Conservation (phyloP, 225 moss, liverwort and hornwort genomes). For the Marchantia paleacea region DNA sequence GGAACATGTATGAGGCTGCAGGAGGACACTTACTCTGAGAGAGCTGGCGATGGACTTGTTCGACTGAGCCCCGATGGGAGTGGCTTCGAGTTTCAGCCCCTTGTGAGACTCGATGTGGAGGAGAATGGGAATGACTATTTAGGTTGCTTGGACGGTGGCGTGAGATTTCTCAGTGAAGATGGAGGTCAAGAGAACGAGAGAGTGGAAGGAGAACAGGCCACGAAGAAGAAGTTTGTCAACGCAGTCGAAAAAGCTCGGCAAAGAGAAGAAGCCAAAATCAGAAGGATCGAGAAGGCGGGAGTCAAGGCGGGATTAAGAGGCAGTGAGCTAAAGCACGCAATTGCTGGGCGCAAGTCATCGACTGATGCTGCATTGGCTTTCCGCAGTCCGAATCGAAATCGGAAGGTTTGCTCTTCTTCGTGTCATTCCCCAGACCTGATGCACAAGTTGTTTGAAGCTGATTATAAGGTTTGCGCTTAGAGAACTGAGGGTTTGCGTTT, state of each 20-base stretch:
- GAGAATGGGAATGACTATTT: slow-evolving; percentile 13
- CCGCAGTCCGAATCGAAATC: slow-evolving; percentile 62
- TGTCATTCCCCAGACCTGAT: background rate
- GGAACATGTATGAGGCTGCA: background rate
- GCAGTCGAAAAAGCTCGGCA: slow-evolving; percentile 76
- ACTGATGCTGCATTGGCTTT: slow-evolving; percentile 57
- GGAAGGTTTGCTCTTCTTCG: slow-evolving; percentile 39
- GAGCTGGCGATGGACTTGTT: slow-evolving; percentile 17
- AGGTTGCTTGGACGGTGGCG: slow-evolving; percentile 1
- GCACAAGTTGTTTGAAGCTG: background rate
- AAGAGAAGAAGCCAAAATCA: slow-evolving; percentile 39
- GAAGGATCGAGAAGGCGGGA: slow-evolving; percentile 17
- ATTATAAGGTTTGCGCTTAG: background rate
- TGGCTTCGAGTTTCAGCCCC: slow-evolving; percentile 28
- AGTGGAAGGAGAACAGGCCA: slow-evolving; percentile 28
- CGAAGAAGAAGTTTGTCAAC: slow-evolving; percentile 37
- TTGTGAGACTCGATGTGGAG: slow-evolving; percentile 28
- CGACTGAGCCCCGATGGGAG: slow-evolving; percentile 24
- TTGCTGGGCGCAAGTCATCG: slow-evolving; percentile 33
- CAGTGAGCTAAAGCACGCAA: slow-evolving; percentile 21
- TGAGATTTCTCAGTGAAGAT: slow-evolving; percentile 19
- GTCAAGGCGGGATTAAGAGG: slow-evolving; percentile 24
- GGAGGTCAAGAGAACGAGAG: background rate
- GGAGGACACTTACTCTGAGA: slow-evolving; percentile 11
- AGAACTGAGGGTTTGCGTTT: too few species aligned